phyloP scores from a whole-genome alignment of 306 rosid genomes.

The Biancaea sappan region DNA sequence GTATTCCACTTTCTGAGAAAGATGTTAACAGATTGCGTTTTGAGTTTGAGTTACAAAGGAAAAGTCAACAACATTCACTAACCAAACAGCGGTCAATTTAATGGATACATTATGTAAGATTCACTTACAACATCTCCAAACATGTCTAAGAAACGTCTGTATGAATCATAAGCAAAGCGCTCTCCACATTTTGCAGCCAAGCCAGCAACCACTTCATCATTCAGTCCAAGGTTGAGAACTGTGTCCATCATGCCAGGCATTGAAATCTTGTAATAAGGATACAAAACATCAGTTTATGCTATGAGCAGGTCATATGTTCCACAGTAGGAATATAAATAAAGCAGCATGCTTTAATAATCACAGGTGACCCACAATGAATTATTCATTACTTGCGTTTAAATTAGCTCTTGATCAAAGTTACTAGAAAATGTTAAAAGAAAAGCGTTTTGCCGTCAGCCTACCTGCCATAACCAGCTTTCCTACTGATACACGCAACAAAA shows the following conservation, averaged over 20 bases:
- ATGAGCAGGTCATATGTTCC: conserved; percentile 15
- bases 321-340: neutral
- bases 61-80: conserved; percentile 4
- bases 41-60: neutral
- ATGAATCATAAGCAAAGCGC: conserved; percentile 93
- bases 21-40: neutral
- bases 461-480: neutral
- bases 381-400: conserved; percentile 12
- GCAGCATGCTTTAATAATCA: neutral
- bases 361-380: neutral
- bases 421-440: neutral
- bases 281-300: conserved; percentile 21
- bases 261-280: conserved; percentile 60
- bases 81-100: conserved; percentile 14
- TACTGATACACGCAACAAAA: neutral
- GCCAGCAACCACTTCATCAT: conserved; percentile 87
- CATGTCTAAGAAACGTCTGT: conserved; percentile 94
- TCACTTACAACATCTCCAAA: conserved; percentile 91
- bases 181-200: conserved; percentile 93
- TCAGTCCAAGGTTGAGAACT: conserved; percentile 94
- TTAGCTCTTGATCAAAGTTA: neutral
- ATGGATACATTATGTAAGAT: conserved; percentile 29
- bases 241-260: conserved; percentile 99
- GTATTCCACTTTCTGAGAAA: neutral
- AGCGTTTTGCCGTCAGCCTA: neutral